Evolutionary conservation across 768 basidiomycete genomes (phyloP), one percentile per base, ranked within the genome.

Genomic region (Termitomyces sp.): DNA sequence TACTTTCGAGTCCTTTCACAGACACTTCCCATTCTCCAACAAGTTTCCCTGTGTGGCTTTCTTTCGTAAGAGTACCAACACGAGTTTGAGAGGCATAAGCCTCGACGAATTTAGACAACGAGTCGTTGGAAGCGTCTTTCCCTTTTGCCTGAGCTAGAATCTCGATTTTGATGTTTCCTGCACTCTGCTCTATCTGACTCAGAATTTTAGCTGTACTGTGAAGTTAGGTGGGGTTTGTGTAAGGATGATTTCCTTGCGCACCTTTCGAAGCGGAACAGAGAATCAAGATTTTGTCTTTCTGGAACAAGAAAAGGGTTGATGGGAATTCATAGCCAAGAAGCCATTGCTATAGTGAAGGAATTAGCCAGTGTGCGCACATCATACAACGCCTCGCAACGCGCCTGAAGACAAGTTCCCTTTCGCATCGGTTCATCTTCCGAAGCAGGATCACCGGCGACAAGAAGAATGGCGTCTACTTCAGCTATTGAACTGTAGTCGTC

Each of bases 241-340:
- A 46, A 53, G 44, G 34, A 47, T n/a, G 34, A 55, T 56, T 30
- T 6, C 44, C 18, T 34, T 47, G 22, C 54, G 61, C 61, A 93
- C 95, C 91, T 83, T 98, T 96, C 20, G 88, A 91, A 1, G 90
- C 82, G 24, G 93, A 95, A 62, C 92, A 95, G 30, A 97, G 75
- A 42, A 98, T 88, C 36, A 78, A 77, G 20, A 98, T 74, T 67
- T 83, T 89, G 55, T 87, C 78, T 66, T 88, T 88, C 58, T 87
- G 81, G 66, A 98, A 90, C 20, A 98, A 76, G 58, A 95, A 81
- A 31, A 98, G 78, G 0, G 96, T 98, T 0, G 94, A 93, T 2
- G 96, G 97, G 68, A 98, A 98, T 73, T 99, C 96, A 72, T 95
- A 98, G 15, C 95, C 96, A 41, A 98, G 82, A 18, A 99, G 79